phyloP scores from a whole-genome alignment of 1,284 basidiomycete species.

The Trametes sp. region DNA sequence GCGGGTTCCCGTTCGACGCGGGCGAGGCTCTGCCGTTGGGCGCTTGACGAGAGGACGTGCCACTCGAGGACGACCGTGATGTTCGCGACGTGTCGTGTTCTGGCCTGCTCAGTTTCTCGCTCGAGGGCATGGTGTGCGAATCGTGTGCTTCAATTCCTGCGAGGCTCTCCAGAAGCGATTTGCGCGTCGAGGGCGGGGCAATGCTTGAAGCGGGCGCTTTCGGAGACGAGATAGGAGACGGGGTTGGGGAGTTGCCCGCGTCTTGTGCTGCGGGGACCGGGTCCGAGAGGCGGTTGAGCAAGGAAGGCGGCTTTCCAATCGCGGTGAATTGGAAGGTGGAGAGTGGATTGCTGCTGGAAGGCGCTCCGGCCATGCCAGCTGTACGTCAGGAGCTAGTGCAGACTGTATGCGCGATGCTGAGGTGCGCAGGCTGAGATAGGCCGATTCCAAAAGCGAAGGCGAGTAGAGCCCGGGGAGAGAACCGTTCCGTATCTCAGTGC shows the following conservation, averaged over 20 bases:
- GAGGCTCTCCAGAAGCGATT: slow-evolving; percentile 16
- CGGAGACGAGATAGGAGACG: slow-evolving; percentile 23
- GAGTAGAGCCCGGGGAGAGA: neutral
- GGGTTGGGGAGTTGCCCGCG: slow-evolving; percentile 18
- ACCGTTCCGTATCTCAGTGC: neutral
- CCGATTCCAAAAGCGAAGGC: neutral
- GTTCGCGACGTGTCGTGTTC: neutral
- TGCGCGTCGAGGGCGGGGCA: slow-evolving; percentile 5
- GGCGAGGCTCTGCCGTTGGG: neutral
- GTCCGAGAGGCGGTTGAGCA: slow-evolving; percentile 29
- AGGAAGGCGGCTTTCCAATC: slow-evolving; percentile 34
- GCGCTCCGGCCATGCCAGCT: slow-evolving; percentile 14
- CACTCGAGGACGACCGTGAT: neutral
- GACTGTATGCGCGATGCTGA: slow-evolving; percentile 3
- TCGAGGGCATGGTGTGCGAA: neutral
- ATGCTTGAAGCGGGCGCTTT: slow-evolving; percentile 2
- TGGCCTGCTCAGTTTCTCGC: neutral
- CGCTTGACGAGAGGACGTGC: neutral
- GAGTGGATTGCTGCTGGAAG: slow-evolving; percentile 17
- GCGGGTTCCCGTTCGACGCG: neutral
- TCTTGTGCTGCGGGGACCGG: slow-evolving; percentile 11
- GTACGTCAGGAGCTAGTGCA: neutral
- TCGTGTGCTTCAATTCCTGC: neutral
- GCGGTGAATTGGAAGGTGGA: slow-evolving; percentile 32
- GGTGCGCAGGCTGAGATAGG: neutral